phyloP scores from a whole-genome alignment of 371 early-diverging fungal genomes.

The Dichotomocladium elegans region DNA sequence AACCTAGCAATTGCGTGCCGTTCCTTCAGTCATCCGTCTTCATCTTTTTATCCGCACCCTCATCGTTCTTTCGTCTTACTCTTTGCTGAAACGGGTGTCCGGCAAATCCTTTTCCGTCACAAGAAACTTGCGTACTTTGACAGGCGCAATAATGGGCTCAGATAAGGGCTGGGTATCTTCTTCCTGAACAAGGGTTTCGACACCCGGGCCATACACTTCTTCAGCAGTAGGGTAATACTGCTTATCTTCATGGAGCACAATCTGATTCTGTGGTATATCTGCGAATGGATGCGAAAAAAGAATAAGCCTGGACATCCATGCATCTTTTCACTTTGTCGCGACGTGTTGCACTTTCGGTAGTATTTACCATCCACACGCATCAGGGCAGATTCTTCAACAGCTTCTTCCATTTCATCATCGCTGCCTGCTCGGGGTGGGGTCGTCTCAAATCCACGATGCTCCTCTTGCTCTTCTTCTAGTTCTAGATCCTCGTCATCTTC shows the following conservation, averaged over 20 bases:
- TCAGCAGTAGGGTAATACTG: slow-evolving; percentile 96
- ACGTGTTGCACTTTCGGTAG: neutral
- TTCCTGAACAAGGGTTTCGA: slow-evolving; percentile 94
- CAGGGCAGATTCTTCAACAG: slow-evolving; percentile 16
- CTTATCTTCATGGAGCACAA: slow-evolving; percentile 96
- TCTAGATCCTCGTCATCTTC: slow-evolving; percentile 58
- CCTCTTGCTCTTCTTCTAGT: slow-evolving; percentile 37
- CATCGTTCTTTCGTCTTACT: slow-evolving; percentile 46
- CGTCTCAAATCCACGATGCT: slow-evolving; percentile 18
- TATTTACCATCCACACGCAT: slow-evolving; percentile 48
- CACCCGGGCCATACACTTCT: slow-evolving; percentile 95
- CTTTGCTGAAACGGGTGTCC: slow-evolving; percentile 80
- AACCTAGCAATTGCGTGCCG: slow-evolving; percentile 43
- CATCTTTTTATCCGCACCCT: too few species aligned
- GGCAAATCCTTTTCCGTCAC: slow-evolving; percentile 85
- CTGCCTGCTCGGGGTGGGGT: neutral
- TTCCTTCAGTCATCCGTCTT: neutral
- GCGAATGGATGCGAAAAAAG: neutral
- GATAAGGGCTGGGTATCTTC: slow-evolving; percentile 97
- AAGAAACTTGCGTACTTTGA: slow-evolving; percentile 80
- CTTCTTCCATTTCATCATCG: slow-evolving; percentile 9
- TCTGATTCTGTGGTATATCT: slow-evolving; percentile 70
- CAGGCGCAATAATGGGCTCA: slow-evolving; percentile 93
- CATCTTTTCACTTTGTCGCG: neutral
- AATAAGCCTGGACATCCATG: neutral